Conservation (phyloP, 768 basidiomycete genomes). For the Dendrothele bispora region DNA sequence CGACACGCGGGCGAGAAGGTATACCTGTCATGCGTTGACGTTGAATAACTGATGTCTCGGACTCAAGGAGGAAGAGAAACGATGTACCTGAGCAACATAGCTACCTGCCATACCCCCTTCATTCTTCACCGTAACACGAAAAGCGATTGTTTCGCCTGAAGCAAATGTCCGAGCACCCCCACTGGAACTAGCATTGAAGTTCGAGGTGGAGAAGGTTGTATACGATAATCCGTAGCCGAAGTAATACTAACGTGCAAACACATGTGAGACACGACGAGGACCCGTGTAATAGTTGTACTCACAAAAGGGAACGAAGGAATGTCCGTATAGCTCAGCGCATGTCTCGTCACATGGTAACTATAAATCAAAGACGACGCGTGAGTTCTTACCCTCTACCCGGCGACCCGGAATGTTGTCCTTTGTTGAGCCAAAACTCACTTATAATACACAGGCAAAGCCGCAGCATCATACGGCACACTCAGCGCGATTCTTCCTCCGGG, state of each 20-base stretch:
- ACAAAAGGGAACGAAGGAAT: constrained; percentile 21
- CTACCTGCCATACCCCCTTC: constrained; percentile 18
- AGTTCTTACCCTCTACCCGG: neutral
- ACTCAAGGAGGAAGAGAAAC: neutral
- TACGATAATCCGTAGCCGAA: constrained; percentile 26
- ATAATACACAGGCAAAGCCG: constrained; percentile 23
- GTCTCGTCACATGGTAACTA: constrained; percentile 21
- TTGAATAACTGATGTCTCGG: too few species aligned
- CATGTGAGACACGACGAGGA: neutral
- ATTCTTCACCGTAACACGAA: constrained; percentile 20
- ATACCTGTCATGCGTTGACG: constrained; percentile 12
- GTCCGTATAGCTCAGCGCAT: constrained; percentile 20
- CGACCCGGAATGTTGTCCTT: neutral
- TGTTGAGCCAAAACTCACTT: constrained; percentile 13
- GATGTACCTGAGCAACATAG: constrained; percentile 21
- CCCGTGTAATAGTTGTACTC: neutral
- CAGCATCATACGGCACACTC: constrained; percentile 21
- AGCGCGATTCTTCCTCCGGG: constrained; percentile 23
- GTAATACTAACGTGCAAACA: constrained; percentile 14
- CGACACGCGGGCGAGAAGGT: constrained; percentile 20
- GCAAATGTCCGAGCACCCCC: constrained; percentile 14
- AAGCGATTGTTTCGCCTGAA: constrained; percentile 18
- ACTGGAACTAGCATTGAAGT: constrained; percentile 18
- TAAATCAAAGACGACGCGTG: neutral
- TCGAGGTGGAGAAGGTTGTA: constrained; percentile 15